Conservation (phyloP, 495 filamentous ascomycete species). For the Trichoderma virens region DNA sequence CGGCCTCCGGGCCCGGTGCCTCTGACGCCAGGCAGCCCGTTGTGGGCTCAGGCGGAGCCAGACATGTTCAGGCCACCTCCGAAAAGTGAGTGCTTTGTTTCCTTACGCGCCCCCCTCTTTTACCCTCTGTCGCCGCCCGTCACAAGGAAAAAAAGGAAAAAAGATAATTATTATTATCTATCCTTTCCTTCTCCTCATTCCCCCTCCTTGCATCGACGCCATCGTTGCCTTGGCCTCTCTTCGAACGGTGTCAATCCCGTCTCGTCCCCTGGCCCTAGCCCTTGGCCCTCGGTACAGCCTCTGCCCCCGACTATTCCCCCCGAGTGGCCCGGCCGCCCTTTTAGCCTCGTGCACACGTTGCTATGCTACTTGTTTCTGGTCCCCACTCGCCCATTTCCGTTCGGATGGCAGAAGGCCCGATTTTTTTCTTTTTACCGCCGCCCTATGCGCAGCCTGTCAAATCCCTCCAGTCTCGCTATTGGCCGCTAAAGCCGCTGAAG, state of each 20-base stretch:
- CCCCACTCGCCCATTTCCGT: constrained; percentile 3
- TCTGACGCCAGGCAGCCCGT: constrained; percentile 33
- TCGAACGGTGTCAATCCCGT: no score
- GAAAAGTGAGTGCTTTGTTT: constrained; percentile 37
- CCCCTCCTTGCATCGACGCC: constrained; percentile 2
- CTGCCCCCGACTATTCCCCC: constrained; percentile 13
- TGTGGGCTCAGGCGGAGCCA: constrained; percentile 32
- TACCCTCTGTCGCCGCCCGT: constrained; percentile 3
- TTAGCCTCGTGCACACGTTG: neutral
- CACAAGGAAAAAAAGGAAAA: no score
- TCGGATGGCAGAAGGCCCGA: constrained; percentile 1
- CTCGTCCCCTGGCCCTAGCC: constrained; percentile 17
- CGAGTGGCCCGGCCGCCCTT: constrained; percentile 2
- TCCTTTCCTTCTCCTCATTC: constrained; percentile 10
- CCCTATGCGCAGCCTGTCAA: constrained; percentile 2
- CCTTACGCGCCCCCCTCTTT: constrained; percentile 7
- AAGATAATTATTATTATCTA: neutral
- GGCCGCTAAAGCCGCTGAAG: neutral
- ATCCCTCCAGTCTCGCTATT: no score
- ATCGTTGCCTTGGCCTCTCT: constrained; percentile 9
- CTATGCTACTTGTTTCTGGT: neutral
- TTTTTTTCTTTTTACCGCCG: neutral
- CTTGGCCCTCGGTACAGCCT: constrained; percentile 13
- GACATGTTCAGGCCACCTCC: constrained; percentile 31
- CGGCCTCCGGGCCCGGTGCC: constrained; percentile 35